These are phyloP conservation scores for Pichia eremophila DNA, from an alignment of 805 yeast genomes.

Conservation along the genomic window DNA sequence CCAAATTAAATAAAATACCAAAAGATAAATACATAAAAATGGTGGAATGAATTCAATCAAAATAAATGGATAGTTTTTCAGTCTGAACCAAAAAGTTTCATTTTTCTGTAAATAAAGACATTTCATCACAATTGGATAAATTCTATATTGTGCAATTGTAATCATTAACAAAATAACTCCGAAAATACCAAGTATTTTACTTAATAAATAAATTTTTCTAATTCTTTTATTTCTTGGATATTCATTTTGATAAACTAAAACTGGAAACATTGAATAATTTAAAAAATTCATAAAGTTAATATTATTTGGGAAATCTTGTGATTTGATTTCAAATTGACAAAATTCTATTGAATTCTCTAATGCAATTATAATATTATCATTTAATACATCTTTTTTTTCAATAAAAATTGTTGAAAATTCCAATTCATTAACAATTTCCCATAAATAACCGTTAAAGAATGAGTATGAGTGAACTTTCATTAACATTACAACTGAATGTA, in stretches of 20 bases:
- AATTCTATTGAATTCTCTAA: conserved; percentile 48
- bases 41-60: conserved; percentile 72
- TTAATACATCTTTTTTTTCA: conserved; percentile 24
- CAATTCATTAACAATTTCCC: conserved; percentile 52
- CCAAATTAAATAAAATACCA: conserved; percentile 89
- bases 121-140: conserved; percentile 58
- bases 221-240: conserved; percentile 69
- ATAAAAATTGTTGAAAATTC: conserved; percentile 37
- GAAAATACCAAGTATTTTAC: conserved; percentile 70
- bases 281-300: conserved; percentile 59
- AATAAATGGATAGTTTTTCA: conserved; percentile 44
- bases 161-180: conserved; percentile 84
- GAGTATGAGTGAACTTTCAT: conserved; percentile 96
- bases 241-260: conserved; percentile 72
- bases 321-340: conserved; percentile 60
- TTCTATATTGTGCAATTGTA: conserved; percentile 58
- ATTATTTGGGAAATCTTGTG: conserved; percentile 68
- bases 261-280: conserved; percentile 79
- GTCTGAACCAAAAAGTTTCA: conserved; percentile 37
- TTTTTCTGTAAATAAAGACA: conserved; percentile 43
- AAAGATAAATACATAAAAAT: conserved; percentile 62
- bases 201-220: conserved; percentile 58
- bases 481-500: conserved; percentile 77
- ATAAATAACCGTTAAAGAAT: conserved; percentile 84
- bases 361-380: conserved; percentile 25